phyloP scores from a whole-genome alignment of 768 basidiomycete genomes.

The Tricholoma saponaceum region DNA sequence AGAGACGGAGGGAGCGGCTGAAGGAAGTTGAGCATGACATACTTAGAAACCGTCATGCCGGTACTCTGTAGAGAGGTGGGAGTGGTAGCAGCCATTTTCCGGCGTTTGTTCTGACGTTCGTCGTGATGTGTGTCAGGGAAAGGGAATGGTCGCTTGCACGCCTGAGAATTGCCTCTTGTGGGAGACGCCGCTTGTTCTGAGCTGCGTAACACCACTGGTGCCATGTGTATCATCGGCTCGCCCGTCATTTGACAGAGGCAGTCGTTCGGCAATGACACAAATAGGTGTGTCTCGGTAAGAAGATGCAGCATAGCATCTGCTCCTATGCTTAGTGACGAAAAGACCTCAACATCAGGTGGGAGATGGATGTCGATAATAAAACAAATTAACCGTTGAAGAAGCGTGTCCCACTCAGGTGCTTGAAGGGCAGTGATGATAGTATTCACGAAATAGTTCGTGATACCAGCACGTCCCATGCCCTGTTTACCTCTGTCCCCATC shows the following conservation, averaged over 20 bases:
- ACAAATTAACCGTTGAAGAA: slow-evolving; percentile 53
- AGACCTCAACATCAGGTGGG: not conserved
- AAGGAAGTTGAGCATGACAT: not conserved
- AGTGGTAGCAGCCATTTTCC: slow-evolving; percentile 13
- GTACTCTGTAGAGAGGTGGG: not conserved
- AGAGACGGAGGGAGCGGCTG: not conserved
- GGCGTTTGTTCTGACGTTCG: slow-evolving; percentile 25
- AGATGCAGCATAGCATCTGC: slow-evolving; percentile 75
- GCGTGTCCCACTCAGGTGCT: slow-evolving; percentile 58
- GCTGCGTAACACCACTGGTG: slow-evolving; percentile 8
- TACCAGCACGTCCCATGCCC: slow-evolving; percentile 34
- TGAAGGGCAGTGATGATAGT: slow-evolving; percentile 69
- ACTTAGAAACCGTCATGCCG: not conserved
- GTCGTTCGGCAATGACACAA: slow-evolving; percentile 74
- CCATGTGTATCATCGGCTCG: slow-evolving; percentile 47
- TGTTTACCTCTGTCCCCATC: slow-evolving; percentile 35
- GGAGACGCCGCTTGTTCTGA: not conserved
- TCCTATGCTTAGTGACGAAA: slow-evolving; percentile 55
- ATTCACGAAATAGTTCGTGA: slow-evolving; percentile 65
- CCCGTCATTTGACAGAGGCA: slow-evolving; percentile 86
- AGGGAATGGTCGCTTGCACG: slow-evolving; percentile 13
- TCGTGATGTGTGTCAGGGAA: slow-evolving; percentile 7
- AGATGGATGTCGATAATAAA: not conserved
- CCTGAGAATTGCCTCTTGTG: not conserved
- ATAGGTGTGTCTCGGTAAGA: slow-evolving; percentile 70